Percentiles rank a stretch among this genome's conserved stretches.
These are phyloP conservation scores for Sophora flavescens DNA, from an alignment of 306 rosid genomes.

Conservation along the genomic window DNA sequence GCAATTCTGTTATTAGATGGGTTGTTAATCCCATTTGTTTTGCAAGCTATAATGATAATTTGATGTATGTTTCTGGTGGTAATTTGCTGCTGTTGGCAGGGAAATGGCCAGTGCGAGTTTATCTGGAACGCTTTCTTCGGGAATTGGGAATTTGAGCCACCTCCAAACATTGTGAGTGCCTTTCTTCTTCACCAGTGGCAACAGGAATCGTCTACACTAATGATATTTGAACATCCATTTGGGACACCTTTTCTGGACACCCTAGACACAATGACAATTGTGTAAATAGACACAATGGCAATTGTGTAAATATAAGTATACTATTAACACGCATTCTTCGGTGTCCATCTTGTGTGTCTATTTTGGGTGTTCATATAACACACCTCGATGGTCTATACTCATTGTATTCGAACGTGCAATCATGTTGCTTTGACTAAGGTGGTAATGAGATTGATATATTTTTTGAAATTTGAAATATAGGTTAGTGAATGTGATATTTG, in stretches of 20 bases:
- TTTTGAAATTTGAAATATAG: neutral
- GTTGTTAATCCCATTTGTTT: slow-evolving; percentile 10
- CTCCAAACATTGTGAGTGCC: slow-evolving; percentile 80
- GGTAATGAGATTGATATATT: neutral
- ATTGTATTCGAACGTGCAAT: neutral
- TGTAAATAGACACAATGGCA: too few relatives aligned
- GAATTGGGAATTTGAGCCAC: slow-evolving; percentile 84
- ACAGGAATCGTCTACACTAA: slow-evolving; percentile 21
- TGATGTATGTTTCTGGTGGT: neutral
- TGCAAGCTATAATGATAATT: slow-evolving; percentile 28
- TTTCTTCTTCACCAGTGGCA: slow-evolving; percentile 32
- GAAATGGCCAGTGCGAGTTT: slow-evolving; percentile 80
- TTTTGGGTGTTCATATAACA: too few relatives aligned
- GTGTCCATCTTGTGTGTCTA: too few relatives aligned
- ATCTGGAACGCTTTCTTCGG: slow-evolving; percentile 81
- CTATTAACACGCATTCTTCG: too few relatives aligned
- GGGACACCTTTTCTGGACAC: too few relatives aligned
- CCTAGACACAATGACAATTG: too few relatives aligned
- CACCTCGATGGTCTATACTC: too few relatives aligned
- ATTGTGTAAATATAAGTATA: too few relatives aligned
- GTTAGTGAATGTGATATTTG: slow-evolving; percentile 2
- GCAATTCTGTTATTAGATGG: slow-evolving; percentile 18
- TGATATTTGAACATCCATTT: too few relatives aligned
- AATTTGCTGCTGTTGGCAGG: slow-evolving; percentile 56
- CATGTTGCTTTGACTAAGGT: neutral